Evolutionary conservation across 495 filamentous ascomycete genomes (phyloP), one percentile per base, ranked within the genome.

Genomic region (Podospora australis): DNA sequence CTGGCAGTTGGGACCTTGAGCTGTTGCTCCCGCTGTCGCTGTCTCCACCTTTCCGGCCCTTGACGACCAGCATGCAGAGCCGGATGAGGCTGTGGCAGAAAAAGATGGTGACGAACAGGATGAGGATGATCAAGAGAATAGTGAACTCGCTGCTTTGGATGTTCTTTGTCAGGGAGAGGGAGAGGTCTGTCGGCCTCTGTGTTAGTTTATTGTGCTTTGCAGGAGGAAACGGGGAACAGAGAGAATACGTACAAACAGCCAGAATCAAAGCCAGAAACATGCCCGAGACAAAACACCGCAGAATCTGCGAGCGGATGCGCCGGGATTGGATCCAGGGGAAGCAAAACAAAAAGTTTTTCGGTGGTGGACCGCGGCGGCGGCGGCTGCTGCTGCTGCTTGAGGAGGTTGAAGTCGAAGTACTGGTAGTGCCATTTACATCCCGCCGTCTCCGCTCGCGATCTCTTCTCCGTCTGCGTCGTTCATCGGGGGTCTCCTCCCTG

Each of bases 61-160:
- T 73, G 44, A 77, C 59, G 23, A 78, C 59, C 28, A 81, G 61
- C 71, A 90, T 79, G 66, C 78, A 84, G 17, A 91, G 74, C 10
- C 84, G 79, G 45, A 88, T 78, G 6, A 90, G 66, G 21, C 80
- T 78, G 69, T 95, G 85, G 54, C 79, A 84, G 70, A 91, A 90
- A 63, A 90, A 75, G 56, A 94, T 81, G 4, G 82, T 82, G 45
- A 81, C 73, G 32, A 82, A 63, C 41, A 91, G 55, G 54, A 90
- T 83, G 58, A 88, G 72, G 39, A 94, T 71, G 43, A 92, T 83
- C 47, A 91, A 75, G 39, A 90, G 68, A 39, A 89, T 77, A 46
- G 88, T 84, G 54, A 88, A 79, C 64, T 84, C 79, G 59, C 74
- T 74, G 44, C 71, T 74, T 48, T 66, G 56, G 59, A 77, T 68